Evolutionary conservation across 1,139 yeast species (phyloP).

Genomic region (Pichia sp.): DNA sequence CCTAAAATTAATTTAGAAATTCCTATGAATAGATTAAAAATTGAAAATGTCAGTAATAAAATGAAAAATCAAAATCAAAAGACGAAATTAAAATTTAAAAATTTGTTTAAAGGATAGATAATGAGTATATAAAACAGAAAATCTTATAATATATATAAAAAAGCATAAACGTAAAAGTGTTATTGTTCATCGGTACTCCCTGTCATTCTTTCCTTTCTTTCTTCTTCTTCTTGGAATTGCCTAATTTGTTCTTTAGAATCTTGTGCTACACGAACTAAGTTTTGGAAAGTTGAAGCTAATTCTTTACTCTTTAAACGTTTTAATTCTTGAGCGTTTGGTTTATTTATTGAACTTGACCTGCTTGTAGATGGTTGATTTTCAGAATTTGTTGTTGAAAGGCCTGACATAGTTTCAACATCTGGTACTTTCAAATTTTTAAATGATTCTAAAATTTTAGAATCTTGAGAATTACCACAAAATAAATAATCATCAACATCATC

Average conservation of each 20-base stretch:
- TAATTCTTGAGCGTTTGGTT: not conserved
- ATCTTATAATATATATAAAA: not conserved
- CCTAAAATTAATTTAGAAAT: slow-evolving; percentile 2
- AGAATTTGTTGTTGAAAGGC: not conserved
- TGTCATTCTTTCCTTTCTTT: slow-evolving; percentile 3
- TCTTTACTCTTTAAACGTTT: slow-evolving; percentile 23
- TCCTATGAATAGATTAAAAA: slow-evolving; percentile 4
- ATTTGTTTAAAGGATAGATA: not conserved
- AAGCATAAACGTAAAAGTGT: not conserved
- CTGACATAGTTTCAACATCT: not conserved
- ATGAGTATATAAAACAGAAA: not conserved
- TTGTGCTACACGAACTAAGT: slow-evolving; percentile 28
- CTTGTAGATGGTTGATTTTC: not conserved
- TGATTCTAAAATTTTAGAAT: slow-evolving; percentile 20
- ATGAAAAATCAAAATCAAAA: slow-evolving; percentile 7
- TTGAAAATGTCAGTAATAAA: slow-evolving; percentile 6
- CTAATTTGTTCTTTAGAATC: slow-evolving; percentile 28
- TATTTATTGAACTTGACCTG: not conserved
- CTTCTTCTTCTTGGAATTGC: slow-evolving; percentile 23
- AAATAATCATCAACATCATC: slow-evolving; percentile 27
- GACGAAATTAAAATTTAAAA: slow-evolving; percentile 4
- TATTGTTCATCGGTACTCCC: not conserved
- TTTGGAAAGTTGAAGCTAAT: slow-evolving; percentile 27
- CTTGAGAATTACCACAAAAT: slow-evolving; percentile 23
- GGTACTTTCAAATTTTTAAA: slow-evolving; percentile 17